Base-by-base conservation (phyloP, 352 stramenopile species). In the Plasmopara halstedii region DNA sequence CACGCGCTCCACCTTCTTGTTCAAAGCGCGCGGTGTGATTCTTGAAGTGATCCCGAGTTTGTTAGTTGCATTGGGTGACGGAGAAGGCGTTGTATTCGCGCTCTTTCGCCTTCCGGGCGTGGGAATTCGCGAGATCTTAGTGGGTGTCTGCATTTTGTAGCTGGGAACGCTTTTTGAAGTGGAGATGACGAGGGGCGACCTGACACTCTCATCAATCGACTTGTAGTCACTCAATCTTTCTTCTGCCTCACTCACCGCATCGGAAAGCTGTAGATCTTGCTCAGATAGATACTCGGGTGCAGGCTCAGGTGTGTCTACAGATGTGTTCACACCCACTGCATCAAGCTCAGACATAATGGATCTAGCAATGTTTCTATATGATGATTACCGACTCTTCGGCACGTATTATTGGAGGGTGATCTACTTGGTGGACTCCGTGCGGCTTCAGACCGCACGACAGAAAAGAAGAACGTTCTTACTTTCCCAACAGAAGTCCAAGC, bases 11-110 rank as follows among this genome's bases (percentile, higher is more conserved):
- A 67, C 48, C 43, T 70, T 73, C 47, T 63, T 70, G 46, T 70
- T 56, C 35, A 62, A 26, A 15, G 50, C 57, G 8, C 60, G 60
- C n/a, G 64, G 53, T 19, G 54, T 61, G 36, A 69, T 58, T 20
- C 62, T 57, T 6, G 64, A 58, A 0, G 70, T 57, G 62, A 79
- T 79, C 1, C 70, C 70, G n/a, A 76, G 50, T 35, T 64, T 35
- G 20, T 45, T 65, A 0, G 42, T 47, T 14, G 48, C 22, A 27
- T 4, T 54, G 4, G 46, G 42, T 1, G 44, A 39, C 5, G 46
- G 14, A 11, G 13, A 19, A 23, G 42, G 27, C 42, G 41, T 47
- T n/a, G 37, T 6, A 1, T 22, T 44, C 3, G n/a, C 22, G 21
- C 27, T 54, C 26, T n/a, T 47, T 11, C 44, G 38, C 31, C 46